phyloP scores from a whole-genome alignment of 2,329 filamentous ascomycete species.

The Atkinsonella texensis region DNA sequence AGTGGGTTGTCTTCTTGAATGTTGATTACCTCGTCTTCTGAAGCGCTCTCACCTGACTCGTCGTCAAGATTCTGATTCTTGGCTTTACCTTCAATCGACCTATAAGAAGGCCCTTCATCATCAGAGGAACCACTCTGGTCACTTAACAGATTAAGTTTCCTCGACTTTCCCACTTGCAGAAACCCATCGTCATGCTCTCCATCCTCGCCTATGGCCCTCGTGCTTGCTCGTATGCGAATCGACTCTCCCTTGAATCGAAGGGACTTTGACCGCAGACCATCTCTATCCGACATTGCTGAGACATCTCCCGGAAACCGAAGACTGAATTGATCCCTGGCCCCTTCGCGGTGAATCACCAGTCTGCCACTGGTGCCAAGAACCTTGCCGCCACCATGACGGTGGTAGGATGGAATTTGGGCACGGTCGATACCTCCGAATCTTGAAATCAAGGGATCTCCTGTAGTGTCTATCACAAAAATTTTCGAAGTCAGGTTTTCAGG shows the following conservation, averaged over 20 bases:
- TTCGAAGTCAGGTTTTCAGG: conserved; percentile 9
- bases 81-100: conserved; percentile 53
- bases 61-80: conserved; percentile 37
- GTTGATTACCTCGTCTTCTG: conserved; percentile 23
- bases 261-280: conserved; percentile 31
- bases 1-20: conserved; percentile 30
- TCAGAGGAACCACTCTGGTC: conserved; percentile 28
- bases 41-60: conserved; percentile 36
- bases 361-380: conserved; percentile 53
- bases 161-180: conserved; percentile 30
- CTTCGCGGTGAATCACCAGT: conserved; percentile 55
- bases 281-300: conserved; percentile 26
- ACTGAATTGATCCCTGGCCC: conserved; percentile 43
- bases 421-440: conserved; percentile 59
- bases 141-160: conserved; percentile 28
- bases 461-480: conserved; percentile 53
- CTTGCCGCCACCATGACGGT: conserved; percentile 53
- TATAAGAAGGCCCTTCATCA: conserved; percentile 44
- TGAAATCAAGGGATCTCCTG: conserved; percentile 65
- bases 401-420: conserved; percentile 60
- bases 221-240: conserved; percentile 25
- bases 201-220: conserved; percentile 6
- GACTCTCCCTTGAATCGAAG: conserved; percentile 24
- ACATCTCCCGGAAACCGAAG: conserved; percentile 33
- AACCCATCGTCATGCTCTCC: conserved; percentile 31